Base-by-base conservation (phyloP, 1,284 basidiomycete genomes). In the Cryptococcus jaspeensis region DNA sequence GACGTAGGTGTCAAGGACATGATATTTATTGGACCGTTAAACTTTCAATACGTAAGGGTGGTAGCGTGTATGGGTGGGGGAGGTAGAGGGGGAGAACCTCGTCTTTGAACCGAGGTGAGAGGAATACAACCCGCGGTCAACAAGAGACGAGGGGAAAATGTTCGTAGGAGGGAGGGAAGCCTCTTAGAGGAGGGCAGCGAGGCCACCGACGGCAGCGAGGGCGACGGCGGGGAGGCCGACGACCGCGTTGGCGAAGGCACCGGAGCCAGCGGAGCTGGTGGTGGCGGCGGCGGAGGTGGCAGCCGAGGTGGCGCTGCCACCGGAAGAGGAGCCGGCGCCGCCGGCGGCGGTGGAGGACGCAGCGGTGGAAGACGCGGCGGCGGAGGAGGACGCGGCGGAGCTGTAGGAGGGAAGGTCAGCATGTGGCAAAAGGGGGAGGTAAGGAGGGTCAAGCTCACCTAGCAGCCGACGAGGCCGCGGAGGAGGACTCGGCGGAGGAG, bases 151-250 rank as follows among this genome's bases (percentile, higher is more conserved):
- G 28, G 28, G 28, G 28, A 32, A n/a, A 32, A 32, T 32, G 28
- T 32, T 32, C 28, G 28, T 32, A 32, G 5, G 12, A 9, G 11
- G 13, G 13, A 16, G 20, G 35, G 22, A 20, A 46, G 13, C 32
- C 35, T 45, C 46, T 71, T 71, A 75, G 60, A 70, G 51, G 47
- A 75, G 59, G 41, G 66, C 50, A 50, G 65, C 67, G 37, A 70
- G 59, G 58, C 63, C 70, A 57, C 66, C 71, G 47, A 72, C 37
- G 39, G 63, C 56, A 52, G 63, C 73, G 52, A 63, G 59, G 43
- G 65, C 71, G 44, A 73, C 50, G 50, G 65, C 66, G 23, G 68
- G 67, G 44, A 70, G 35, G 44, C 62, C 70, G 48, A 60, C 62
- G 44, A 64, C 53, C 39, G 60, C 64, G 32, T 52, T 61, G 51